phyloP scores from a whole-genome alignment of 352 stramenopile species.

The Globisporangium iwayamae region DNA sequence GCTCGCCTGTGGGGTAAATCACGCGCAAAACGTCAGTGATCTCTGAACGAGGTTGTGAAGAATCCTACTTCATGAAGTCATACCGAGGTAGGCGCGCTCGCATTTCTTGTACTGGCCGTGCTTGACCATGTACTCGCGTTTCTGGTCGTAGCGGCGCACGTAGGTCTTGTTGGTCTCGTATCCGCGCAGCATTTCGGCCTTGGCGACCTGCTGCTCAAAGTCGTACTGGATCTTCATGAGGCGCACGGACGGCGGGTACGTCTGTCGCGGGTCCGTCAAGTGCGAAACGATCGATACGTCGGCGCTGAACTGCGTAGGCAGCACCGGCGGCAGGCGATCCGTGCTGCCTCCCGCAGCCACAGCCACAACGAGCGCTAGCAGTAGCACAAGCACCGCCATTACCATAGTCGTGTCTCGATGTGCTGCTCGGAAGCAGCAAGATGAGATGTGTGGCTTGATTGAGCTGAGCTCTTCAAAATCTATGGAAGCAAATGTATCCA shows the following conservation, averaged over 20 bases:
- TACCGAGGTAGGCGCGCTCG: slow-evolving; percentile 64
- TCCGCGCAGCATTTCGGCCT: slow-evolving; percentile 53
- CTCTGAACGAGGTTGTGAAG: background rate
- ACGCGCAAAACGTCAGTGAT: background rate
- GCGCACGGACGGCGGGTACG: slow-evolving; percentile 53
- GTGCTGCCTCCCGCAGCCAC: background rate
- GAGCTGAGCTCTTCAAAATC: background rate
- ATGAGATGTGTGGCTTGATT: background rate
- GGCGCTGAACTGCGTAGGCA: slow-evolving; percentile 59
- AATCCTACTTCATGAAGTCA: background rate
- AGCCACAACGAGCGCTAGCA: background rate
- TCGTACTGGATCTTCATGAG: slow-evolving; percentile 64
- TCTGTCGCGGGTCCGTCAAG: slow-evolving; percentile 48
- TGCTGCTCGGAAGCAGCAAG: background rate
- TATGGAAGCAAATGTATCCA: slow-evolving; percentile 10
- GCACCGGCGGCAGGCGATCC: slow-evolving; percentile 14
- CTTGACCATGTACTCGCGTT: slow-evolving; percentile 77
- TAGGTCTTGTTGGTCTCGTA: slow-evolving; percentile 72
- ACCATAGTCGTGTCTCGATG: background rate
- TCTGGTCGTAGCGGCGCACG: slow-evolving; percentile 64
- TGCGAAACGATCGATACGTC: slow-evolving; percentile 57
- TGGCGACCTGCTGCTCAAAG: slow-evolving; percentile 50
- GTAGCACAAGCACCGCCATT: background rate
- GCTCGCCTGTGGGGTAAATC: slow-evolving; percentile 20
- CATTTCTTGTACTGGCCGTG: slow-evolving; percentile 58